These are phyloP conservation scores for Ramicandelaber brevisporus DNA, from an alignment of 192 early-diverging fungal genomes.

Conservation along the genomic window DNA sequence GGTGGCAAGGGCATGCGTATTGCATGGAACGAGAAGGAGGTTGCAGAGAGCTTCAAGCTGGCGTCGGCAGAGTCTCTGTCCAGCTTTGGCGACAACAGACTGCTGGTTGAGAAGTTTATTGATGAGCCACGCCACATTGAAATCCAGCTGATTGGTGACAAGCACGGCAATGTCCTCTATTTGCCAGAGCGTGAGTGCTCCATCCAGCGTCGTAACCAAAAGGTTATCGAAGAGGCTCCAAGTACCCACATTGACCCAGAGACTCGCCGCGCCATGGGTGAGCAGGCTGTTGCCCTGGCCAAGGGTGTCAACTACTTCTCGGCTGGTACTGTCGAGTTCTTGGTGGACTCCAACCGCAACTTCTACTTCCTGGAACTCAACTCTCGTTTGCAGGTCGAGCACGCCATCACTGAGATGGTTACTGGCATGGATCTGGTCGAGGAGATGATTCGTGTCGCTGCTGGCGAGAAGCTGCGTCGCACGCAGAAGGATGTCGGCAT, in stretches of 20 bases:
- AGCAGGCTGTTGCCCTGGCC: slow-evolving; percentile 48
- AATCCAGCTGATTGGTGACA: slow-evolving; percentile 45
- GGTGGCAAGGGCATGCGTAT: slow-evolving; percentile 73
- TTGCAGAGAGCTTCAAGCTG: slow-evolving; percentile 49
- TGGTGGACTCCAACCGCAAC: slow-evolving; percentile 40
- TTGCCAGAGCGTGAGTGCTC: slow-evolving; percentile 79
- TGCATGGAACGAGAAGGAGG: slow-evolving; percentile 32
- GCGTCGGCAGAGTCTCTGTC: slow-evolving; percentile 54
- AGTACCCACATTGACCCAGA: slow-evolving; percentile 30
- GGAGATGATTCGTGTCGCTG: slow-evolving; percentile 84
- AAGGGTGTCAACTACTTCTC: slow-evolving; percentile 48
- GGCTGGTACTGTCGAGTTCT: slow-evolving; percentile 54
- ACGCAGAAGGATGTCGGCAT: slow-evolving; percentile 50
- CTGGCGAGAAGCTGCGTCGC: slow-evolving; percentile 38
- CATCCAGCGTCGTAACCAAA: slow-evolving; percentile 59
- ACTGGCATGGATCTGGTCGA: slow-evolving; percentile 83
- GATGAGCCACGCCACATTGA: slow-evolving; percentile 57
- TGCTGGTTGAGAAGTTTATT: slow-evolving; percentile 83
- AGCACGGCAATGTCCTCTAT: slow-evolving; percentile 46
- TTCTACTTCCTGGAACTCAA: slow-evolving; percentile 71
- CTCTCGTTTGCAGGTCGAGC: slow-evolving; percentile 56
- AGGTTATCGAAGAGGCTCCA: slow-evolving; percentile 71
- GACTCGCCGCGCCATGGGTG: slow-evolving; percentile 43
- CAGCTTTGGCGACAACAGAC: slow-evolving; percentile 66
- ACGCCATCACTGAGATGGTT: slow-evolving; percentile 52